Percentiles rank a stretch among this genome's conserved stretches.
phyloP scores from a whole-genome alignment of 441 rosid genomes.

The Brassica hybrid region DNA sequence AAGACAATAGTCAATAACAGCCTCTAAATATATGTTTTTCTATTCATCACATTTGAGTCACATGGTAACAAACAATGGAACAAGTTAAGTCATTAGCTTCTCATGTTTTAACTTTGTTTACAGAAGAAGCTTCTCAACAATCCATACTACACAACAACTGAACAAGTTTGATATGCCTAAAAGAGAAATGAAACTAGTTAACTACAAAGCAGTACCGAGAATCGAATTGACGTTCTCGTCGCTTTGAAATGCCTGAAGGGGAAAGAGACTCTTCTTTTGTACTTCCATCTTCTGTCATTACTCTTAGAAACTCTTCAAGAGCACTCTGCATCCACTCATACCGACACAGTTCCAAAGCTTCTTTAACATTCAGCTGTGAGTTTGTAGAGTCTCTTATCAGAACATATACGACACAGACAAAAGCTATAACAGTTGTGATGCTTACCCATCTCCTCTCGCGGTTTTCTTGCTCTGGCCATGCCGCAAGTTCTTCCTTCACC shows the following conservation, averaged over 20 bases:
- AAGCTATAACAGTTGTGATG: no score
- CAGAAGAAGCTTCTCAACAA: constrained; percentile 15
- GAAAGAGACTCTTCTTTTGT: constrained; percentile 26
- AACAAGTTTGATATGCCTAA: constrained; percentile 9
- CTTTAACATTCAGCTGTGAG: constrained; percentile 62
- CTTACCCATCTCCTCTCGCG: constrained; percentile 73
- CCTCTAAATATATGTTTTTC: background rate
- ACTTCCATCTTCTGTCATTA: constrained; percentile 40
- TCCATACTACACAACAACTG: constrained; percentile 18
- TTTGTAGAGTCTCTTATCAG: no score
- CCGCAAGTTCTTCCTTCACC: constrained; percentile 76
- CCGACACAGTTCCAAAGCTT: constrained; percentile 70
- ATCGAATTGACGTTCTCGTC: constrained; percentile 45
- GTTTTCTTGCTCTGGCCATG: constrained; percentile 76
- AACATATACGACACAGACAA: no score
- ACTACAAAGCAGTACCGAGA: constrained; percentile 47
- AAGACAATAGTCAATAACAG: constrained; percentile 5
- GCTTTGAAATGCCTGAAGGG: constrained; percentile 13
- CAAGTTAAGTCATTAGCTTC: constrained; percentile 10
- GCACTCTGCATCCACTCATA: constrained; percentile 89
- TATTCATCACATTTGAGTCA: constrained; percentile 7
- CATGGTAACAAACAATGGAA: background rate
- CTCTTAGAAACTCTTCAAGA: constrained; percentile 56
- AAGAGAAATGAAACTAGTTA: constrained; percentile 16
- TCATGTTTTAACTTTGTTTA: constrained; percentile 13